Percentiles rank a stretch among this genome's conserved stretches.
These are phyloP conservation scores for Solanum ossicruentum DNA, from an alignment of 257 asterid species.

Conservation along the genomic window DNA sequence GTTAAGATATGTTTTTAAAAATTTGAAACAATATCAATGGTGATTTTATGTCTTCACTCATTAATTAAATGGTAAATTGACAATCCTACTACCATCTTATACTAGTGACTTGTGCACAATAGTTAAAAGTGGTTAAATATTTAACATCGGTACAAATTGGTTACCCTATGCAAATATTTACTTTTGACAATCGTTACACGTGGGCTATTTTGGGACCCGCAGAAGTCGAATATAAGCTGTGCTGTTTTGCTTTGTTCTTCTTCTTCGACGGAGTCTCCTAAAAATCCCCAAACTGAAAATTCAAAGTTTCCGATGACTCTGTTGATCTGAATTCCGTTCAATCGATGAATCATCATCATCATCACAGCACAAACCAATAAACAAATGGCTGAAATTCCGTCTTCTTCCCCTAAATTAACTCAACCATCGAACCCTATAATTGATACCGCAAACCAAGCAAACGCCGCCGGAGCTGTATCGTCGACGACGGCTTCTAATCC, in stretches of 20 bases:
- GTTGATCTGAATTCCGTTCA: neutral
- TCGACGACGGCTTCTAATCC: constrained; percentile 16
- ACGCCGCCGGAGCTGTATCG: constrained; percentile 7
- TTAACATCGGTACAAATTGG: neutral
- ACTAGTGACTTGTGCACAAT: neutral
- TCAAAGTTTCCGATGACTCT: neutral
- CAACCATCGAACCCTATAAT: constrained; percentile 27
- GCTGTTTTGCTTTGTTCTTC: neutral
- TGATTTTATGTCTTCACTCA: no score
- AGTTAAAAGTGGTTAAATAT: neutral
- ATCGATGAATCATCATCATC: neutral
- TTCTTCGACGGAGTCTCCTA: constrained; percentile 3
- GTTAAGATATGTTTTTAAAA: no score
- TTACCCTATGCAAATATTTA: neutral
- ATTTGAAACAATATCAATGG: no score
- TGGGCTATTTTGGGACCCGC: neutral
- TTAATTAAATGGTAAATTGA: no score
- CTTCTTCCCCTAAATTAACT: constrained; percentile 53
- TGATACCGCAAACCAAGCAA: constrained; percentile 42
- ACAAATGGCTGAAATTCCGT: constrained; percentile 61
- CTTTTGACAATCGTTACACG: neutral
- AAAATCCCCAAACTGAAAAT: neutral
- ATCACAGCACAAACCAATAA: neutral
- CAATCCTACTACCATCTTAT: neutral
- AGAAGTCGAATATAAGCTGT: neutral